These are phyloP conservation scores for Diaporthe citriasiana DNA, from an alignment of 2,329 filamentous ascomycete genomes.

Conservation along the genomic window DNA sequence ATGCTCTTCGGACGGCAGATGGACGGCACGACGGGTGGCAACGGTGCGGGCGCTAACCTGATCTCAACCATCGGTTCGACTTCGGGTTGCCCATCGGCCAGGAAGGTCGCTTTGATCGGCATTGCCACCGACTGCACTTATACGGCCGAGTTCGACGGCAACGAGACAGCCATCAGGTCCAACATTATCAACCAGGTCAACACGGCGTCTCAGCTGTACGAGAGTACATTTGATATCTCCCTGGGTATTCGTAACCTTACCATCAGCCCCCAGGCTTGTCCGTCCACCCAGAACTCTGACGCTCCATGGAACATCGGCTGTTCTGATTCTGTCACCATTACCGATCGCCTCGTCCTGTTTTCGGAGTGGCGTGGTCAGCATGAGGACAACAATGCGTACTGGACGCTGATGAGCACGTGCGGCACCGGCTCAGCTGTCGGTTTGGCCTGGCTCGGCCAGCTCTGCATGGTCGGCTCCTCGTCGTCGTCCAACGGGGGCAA, in stretches of 20 bases:
- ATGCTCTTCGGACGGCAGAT: constrained; percentile 84
- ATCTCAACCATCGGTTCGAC: constrained; percentile 83
- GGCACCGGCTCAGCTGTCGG: constrained; percentile 88
- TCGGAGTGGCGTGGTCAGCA: constrained; percentile 87
- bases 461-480: constrained; percentile 76
- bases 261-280: constrained; percentile 81
- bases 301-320: constrained; percentile 91
- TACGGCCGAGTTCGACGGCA: constrained; percentile 72
- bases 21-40: constrained; percentile 76
- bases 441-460: constrained; percentile 91
- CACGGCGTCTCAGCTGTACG: constrained; percentile 87
- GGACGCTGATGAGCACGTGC: constrained; percentile 89
- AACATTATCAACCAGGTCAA: constrained; percentile 91
- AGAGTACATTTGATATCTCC: constrained; percentile 93
- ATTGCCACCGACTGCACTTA: constrained; percentile 96
- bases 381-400: constrained; percentile 88
- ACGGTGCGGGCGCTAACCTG: constrained; percentile 85
- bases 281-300: constrained; percentile 73
- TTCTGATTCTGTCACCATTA: constrained; percentile 73
- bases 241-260: constrained; percentile 90
- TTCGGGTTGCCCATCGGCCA: constrained; percentile 87
- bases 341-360: constrained; percentile 86
- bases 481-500: constrained; percentile 65
- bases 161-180: constrained; percentile 72
- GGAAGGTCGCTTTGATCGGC: constrained; percentile 91